Conservation (phyloP, 2,329 filamentous ascomycete species). For the Claviceps spartinae region DNA sequence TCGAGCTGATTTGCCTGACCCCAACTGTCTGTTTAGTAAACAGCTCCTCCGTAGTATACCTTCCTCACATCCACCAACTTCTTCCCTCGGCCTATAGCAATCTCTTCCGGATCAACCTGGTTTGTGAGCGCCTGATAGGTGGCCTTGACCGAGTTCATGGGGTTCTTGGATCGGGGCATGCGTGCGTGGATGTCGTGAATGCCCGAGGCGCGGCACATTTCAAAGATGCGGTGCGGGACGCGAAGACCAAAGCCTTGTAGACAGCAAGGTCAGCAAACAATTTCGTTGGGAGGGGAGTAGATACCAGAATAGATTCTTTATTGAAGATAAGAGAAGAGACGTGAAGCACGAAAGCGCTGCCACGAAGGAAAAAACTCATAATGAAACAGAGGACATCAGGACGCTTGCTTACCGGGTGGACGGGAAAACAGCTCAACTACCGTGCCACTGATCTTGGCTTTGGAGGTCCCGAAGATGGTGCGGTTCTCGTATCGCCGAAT, state of each 20-base stretch:
- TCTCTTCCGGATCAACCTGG: constrained; percentile 78
- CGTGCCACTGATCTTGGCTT: constrained; percentile 76
- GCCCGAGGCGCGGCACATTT: constrained; percentile 78
- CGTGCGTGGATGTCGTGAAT: constrained; percentile 76
- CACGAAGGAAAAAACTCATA: neutral
- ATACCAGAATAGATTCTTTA: neutral
- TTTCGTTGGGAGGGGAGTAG: too few relatives aligned
- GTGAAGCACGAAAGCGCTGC: neutral
- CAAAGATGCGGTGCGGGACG: constrained; percentile 81
- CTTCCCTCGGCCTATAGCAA: constrained; percentile 78
- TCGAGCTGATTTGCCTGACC: neutral
- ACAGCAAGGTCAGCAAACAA: neutral
- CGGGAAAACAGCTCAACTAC: constrained; percentile 69
- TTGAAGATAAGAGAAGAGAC: neutral
- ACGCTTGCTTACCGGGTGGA: constrained; percentile 60
- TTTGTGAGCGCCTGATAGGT: constrained; percentile 67
- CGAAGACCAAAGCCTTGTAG: constrained; percentile 81
- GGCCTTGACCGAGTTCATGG: constrained; percentile 96
- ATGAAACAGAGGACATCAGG: neutral
- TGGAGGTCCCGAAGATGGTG: constrained; percentile 78
- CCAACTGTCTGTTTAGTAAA: constrained; percentile 31
- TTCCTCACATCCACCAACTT: constrained; percentile 94
- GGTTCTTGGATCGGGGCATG: constrained; percentile 77
- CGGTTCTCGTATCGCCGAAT: constrained; percentile 80
- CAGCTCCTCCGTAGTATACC: constrained; percentile 84